phyloP scores from a whole-genome alignment of 2,329 filamentous ascomycete species.

The Arachnopeziza araneosa region DNA sequence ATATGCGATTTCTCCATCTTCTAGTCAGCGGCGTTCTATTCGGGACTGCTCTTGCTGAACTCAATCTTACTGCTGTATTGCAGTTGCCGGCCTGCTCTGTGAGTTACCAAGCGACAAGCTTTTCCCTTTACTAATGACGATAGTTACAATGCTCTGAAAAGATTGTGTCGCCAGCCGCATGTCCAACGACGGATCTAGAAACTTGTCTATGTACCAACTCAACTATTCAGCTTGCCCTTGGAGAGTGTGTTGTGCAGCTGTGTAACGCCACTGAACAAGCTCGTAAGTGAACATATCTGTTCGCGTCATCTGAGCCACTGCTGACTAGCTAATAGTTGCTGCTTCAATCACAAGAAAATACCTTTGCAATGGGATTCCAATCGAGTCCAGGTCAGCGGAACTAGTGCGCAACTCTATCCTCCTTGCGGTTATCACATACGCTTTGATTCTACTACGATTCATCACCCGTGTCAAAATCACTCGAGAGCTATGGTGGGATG shows the following conservation, averaged over 20 bases:
- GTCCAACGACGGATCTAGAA: not conserved
- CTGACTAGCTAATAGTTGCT: constrained; percentile 2
- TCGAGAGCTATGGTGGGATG: constrained; percentile 16
- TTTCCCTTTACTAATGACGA: not conserved
- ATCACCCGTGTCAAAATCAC: constrained; percentile 11
- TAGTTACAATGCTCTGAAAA: not conserved
- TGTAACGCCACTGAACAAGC: constrained; percentile 15
- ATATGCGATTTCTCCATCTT: not conserved
- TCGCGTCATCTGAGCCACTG: not conserved
- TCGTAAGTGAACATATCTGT: constrained; percentile 5
- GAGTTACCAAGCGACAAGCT: not conserved
- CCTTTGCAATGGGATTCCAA: constrained; percentile 10
- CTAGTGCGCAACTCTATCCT: constrained; percentile 8
- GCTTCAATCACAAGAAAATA: constrained; percentile 5
- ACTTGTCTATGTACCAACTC: constrained; percentile 17
- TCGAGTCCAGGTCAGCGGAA: constrained; percentile 7
- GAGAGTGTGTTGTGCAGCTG: constrained; percentile 10
- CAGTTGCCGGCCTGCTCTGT: not conserved
- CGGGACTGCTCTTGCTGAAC: not conserved
- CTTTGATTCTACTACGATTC: constrained; percentile 13
- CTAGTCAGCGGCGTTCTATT: not conserved
- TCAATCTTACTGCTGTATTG: not conserved
- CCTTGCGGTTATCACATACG: constrained; percentile 13
- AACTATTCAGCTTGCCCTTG: constrained; percentile 12
- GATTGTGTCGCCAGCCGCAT: not conserved